A percentile compares a stretch with the other conserved stretches of the same genome.
phyloP scores from a whole-genome alignment of 768 basidiomycete genomes.

The Dacryopinax primogenitus region DNA sequence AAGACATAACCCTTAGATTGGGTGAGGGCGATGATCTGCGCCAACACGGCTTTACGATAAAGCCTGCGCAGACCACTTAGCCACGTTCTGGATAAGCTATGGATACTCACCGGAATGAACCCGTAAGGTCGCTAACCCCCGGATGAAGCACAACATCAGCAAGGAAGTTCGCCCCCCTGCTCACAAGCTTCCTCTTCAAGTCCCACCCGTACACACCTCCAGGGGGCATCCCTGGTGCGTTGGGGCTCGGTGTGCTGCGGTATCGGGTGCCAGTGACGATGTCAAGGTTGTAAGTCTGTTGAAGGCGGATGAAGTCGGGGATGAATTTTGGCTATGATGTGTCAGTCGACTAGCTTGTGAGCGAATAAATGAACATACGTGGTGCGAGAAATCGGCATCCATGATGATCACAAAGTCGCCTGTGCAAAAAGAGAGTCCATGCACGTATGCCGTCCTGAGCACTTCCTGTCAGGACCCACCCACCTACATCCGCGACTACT shows the following conservation, averaged over 20 bases:
- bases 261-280: conserved; percentile 92
- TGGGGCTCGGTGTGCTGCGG: conserved; percentile 46
- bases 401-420: conserved; percentile 94
- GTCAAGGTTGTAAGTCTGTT: conserved; percentile 76
- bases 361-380: conserved; percentile 39
- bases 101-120: conserved; percentile 62
- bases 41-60: conserved; percentile 62
- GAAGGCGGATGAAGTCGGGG: conserved; percentile 78
- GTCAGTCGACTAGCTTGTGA: background rate
- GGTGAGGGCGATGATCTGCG: conserved; percentile 71
- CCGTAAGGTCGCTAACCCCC: conserved; percentile 81
- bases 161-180: conserved; percentile 78
- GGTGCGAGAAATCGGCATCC: conserved; percentile 95
- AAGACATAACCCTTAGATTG: conserved; percentile 87
- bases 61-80: conserved; percentile 35
- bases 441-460: conserved; percentile 75
- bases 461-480: background rate
- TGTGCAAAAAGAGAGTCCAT: conserved; percentile 76
- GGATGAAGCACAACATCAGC: conserved; percentile 75
- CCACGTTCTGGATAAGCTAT: background rate
- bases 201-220: conserved; percentile 93
- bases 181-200: conserved; percentile 74
- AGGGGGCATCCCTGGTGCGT: conserved; percentile 38
- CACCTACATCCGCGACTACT: conserved; percentile 18
- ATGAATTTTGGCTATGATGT: conserved; percentile 75